Percentiles rank a stretch among this genome's conserved stretches.
These are phyloP conservation scores for Gyrodon lividus DNA, from an alignment of 768 basidiomycete species.

Conservation along the genomic window DNA sequence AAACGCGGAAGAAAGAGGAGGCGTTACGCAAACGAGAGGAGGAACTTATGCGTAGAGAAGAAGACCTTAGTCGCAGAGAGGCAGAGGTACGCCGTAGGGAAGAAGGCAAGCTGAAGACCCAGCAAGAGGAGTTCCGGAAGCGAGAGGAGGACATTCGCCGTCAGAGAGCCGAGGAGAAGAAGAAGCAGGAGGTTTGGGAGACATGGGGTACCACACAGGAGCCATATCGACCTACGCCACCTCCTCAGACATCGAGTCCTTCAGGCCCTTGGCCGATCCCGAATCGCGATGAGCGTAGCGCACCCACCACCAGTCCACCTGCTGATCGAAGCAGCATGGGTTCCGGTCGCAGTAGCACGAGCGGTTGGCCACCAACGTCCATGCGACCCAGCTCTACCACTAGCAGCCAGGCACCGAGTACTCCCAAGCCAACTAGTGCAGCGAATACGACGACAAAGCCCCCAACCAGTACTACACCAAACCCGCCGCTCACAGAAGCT, in stretches of 20 bases:
- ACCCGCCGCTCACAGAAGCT: conserved; percentile 38
- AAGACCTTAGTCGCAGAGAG: conserved; percentile 31
- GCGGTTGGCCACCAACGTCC: conserved; percentile 29
- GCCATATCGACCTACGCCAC: conserved; percentile 19
- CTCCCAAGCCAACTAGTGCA: conserved; percentile 25
- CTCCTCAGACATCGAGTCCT: conserved; percentile 29
- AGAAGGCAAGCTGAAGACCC: conserved; percentile 22
- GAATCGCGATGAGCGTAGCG: conserved; percentile 32
- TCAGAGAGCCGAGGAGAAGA: conserved; percentile 32
- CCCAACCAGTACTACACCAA: conserved; percentile 15
- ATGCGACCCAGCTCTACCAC: conserved; percentile 28
- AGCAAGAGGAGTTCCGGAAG: conserved; percentile 30
- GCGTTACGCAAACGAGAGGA: conserved; percentile 27
- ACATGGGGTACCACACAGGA: conserved; percentile 25
- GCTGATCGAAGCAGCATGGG: conserved; percentile 31
- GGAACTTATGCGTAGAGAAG: conserved; percentile 30
- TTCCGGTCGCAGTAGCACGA: conserved; percentile 28
- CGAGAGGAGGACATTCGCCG: conserved; percentile 33
- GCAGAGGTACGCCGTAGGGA: conserved; percentile 31
- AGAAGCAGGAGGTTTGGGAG: conserved; percentile 29
- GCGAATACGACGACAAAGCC: conserved; percentile 22
- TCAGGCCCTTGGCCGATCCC: conserved; percentile 33
- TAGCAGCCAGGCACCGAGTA: conserved; percentile 22
- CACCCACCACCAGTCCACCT: conserved; percentile 30
- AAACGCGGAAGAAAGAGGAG: conserved; percentile 25